Base-by-base conservation (phyloP, 768 basidiomycete species). In the Russula compacta region DNA sequence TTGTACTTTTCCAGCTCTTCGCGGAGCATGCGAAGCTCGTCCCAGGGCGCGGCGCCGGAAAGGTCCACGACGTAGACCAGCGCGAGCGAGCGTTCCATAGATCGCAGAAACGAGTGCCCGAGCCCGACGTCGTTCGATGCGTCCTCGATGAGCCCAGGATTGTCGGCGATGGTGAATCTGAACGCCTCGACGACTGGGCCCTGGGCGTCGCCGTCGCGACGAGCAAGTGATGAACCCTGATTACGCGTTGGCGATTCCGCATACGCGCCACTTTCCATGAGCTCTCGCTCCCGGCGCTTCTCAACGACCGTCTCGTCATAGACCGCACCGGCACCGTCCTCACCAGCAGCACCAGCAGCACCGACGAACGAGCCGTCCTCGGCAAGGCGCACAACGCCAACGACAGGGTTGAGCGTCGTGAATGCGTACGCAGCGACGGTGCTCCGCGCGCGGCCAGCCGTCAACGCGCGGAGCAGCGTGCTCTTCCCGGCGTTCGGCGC, bases 401-500 rank as follows among this genome's bases (percentile, higher is more conserved):
- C 81, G 53, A 97, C 85, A 1, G 95, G 97, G 65, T 97, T 97
- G 40, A 98, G 77, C 1, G 95, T 98, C 19, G 97, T 98, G 73
- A 98, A 98, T 1, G 92, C 87, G 70, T 97, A 97, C 10, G 84
- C 81, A 35, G 29, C 59, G 35, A 14, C 48, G 67, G 89, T 87
- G 6, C 83, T 89, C 70, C 83, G 86, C 11, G 90, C 88, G 32
- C 89, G 79, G 3, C 92, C 86, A 8, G 89, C 90, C 0, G 95
- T 97, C 9, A 98, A 75, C 0, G 93, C 94, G 19, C 91, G 85
- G 4, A 98, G 77, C 2, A 99, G 74, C 0, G 97, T 98, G 72
- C 92, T 95, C 76, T 92, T 90, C 33, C 87, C 95, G 0, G 90
- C 92, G 67, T 98, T 99, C 7, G 97, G 97, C 76, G 97, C 85